These are phyloP conservation scores for Clonostachys chloroleuca DNA, from an alignment of 2,329 filamentous ascomycete genomes.

Conservation along the genomic window DNA sequence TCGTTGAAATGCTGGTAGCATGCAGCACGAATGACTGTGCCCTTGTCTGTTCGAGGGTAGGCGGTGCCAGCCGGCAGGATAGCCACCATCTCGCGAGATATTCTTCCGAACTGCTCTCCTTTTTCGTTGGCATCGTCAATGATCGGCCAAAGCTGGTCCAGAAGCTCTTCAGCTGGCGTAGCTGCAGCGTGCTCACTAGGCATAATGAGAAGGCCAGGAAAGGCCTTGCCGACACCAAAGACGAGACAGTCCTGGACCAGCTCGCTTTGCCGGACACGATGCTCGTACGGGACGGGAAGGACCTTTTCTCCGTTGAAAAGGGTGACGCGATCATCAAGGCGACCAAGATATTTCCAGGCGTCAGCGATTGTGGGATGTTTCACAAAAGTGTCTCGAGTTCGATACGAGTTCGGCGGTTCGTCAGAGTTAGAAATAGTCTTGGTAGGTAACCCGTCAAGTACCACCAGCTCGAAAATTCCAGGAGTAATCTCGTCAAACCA, in stretches of 20 bases:
- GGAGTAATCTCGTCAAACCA: slow-evolving; percentile 18
- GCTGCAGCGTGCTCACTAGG: slow-evolving; percentile 35
- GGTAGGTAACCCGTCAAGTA: slow-evolving; percentile 28
- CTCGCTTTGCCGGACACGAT: slow-evolving; percentile 43
- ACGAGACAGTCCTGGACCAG: slow-evolving; percentile 52
- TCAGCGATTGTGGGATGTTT: slow-evolving; percentile 32
- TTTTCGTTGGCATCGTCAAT: slow-evolving; percentile 44
- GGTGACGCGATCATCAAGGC: slow-evolving; percentile 38
- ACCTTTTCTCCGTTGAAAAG: slow-evolving; percentile 44
- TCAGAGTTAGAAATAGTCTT: slow-evolving; percentile 22
- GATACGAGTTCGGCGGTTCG: slow-evolving; percentile 36
- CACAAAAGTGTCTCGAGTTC: slow-evolving; percentile 36
- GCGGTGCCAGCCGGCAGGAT: slow-evolving; percentile 35
- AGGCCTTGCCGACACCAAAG: slow-evolving; percentile 47
- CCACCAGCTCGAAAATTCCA: slow-evolving; percentile 27
- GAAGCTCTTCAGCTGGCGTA: slow-evolving; percentile 35
- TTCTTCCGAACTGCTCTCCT: slow-evolving; percentile 45
- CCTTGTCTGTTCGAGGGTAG: slow-evolving; percentile 47
- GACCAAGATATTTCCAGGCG: slow-evolving; percentile 38
- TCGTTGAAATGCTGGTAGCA: slow-evolving; percentile 36
- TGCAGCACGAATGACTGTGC: slow-evolving; percentile 43
- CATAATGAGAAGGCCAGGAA: slow-evolving; percentile 50
- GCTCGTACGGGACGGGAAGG: slow-evolving; percentile 42
- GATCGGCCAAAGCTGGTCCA: slow-evolving; percentile 41
- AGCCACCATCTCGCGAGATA: slow-evolving; percentile 47